phyloP scores from a whole-genome alignment of 2,329 filamentous ascomycete species.

The Sclerotinia trifoliorum region DNA sequence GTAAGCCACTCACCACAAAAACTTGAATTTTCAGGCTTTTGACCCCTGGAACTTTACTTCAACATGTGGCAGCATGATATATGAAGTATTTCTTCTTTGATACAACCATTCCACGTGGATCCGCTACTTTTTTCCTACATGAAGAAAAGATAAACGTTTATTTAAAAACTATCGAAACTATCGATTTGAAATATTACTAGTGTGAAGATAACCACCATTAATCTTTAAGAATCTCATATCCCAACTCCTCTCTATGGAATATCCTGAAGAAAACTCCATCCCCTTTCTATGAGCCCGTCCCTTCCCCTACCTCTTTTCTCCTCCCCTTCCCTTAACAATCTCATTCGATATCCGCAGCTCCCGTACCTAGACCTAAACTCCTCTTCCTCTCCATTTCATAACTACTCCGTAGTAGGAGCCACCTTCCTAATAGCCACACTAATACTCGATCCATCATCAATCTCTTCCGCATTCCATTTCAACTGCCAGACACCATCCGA shows the following conservation, averaged over 20 bases:
- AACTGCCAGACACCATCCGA: slow-evolving; percentile 1
- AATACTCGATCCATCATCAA: slow-evolving; percentile 12
- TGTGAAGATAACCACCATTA: background rate
- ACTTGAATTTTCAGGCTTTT: background rate
- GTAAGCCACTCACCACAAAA: background rate
- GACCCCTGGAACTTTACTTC: background rate
- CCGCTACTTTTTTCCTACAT: background rate
- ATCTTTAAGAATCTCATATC: background rate
- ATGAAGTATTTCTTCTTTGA: too few relatives aligned
- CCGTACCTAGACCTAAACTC: background rate
- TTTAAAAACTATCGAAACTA: background rate
- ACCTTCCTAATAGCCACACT: slow-evolving; percentile 9
- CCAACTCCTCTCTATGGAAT: background rate
- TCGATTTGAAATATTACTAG: background rate
- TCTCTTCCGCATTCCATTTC: slow-evolving; percentile 15
- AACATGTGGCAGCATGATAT: too few relatives aligned
- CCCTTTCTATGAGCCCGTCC: background rate
- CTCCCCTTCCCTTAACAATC: background rate
- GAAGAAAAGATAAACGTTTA: background rate
- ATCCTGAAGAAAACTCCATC: background rate
- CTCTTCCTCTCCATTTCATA: background rate
- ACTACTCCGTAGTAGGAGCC: slow-evolving; percentile 5
- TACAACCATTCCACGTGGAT: too few relatives aligned
- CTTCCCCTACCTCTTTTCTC: background rate
- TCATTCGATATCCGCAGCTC: background rate